phyloP scores from a whole-genome alignment of 2,329 filamentous ascomycete genomes.

The Xylaria polymorpha region DNA sequence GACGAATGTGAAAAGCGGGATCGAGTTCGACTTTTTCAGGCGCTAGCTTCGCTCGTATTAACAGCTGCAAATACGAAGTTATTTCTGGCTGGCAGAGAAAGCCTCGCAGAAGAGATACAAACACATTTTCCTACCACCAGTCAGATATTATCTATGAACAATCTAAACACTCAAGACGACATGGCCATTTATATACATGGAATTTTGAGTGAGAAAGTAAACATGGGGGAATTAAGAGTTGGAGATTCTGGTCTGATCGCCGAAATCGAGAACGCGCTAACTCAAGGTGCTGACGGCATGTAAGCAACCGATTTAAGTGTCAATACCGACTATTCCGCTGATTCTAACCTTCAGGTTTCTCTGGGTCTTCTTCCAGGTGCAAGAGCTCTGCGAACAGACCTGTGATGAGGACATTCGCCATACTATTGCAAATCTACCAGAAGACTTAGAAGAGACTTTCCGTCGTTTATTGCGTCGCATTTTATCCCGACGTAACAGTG shows the following conservation, averaged over 20 bases:
- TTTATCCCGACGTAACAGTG: background rate
- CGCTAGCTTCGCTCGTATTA: background rate
- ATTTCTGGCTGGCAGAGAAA: slow-evolving; percentile 13
- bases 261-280: slow-evolving; percentile 47
- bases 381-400: slow-evolving; percentile 36
- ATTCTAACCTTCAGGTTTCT: slow-evolving; percentile 36
- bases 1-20: slow-evolving; percentile 19
- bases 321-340: background rate
- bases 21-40: background rate
- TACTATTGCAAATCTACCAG: slow-evolving; percentile 49
- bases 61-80: background rate
- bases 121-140: background rate
- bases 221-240: background rate
- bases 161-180: background rate
- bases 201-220: slow-evolving; percentile 10
- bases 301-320: slow-evolving; percentile 37
- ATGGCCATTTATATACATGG: slow-evolving; percentile 14
- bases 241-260: slow-evolving; percentile 34
- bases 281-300: slow-evolving; percentile 50
- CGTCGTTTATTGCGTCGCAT: slow-evolving; percentile 35
- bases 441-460: slow-evolving; percentile 49
- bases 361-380: slow-evolving; percentile 38
- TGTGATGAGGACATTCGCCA: slow-evolving; percentile 44
- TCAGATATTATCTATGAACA: slow-evolving; percentile 2
- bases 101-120: background rate